Conservation (phyloP, 352 stramenopile species). For the Globisporangium radiosum region DNA sequence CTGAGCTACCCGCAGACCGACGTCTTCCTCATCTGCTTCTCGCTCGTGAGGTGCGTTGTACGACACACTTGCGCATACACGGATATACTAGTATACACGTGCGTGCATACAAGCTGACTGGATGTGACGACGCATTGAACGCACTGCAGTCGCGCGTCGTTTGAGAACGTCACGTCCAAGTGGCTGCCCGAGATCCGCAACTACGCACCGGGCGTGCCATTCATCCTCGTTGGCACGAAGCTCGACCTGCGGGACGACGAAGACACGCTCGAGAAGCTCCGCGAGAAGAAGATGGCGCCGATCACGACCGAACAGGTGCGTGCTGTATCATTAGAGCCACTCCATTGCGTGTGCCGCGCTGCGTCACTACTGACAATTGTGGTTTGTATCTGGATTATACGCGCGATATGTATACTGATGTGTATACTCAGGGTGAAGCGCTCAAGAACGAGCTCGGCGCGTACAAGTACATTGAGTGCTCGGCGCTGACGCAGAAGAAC, state of each 20-base stretch:
- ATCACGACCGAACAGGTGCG: slow-evolving; percentile 69
- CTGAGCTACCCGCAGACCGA: slow-evolving; percentile 96
- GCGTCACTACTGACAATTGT: no score
- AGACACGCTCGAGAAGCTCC: slow-evolving; percentile 85
- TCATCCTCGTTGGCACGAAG: slow-evolving; percentile 96
- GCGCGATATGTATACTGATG: not conserved
- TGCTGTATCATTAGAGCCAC: not conserved
- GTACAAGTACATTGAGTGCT: slow-evolving; percentile 93
- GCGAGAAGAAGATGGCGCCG: slow-evolving; percentile 77
- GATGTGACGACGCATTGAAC: not conserved
- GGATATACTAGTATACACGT: no score
- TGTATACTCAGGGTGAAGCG: slow-evolving; percentile 54
- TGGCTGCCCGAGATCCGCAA: slow-evolving; percentile 89
- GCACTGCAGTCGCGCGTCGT: slow-evolving; percentile 73
- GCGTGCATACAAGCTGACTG: no score
- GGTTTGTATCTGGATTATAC: no score
- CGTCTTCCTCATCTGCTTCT: slow-evolving; percentile 96
- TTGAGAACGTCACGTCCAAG: slow-evolving; percentile 95
- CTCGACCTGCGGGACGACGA: slow-evolving; percentile 88
- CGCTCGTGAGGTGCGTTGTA: slow-evolving; percentile 71
- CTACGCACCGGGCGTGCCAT: slow-evolving; percentile 86
- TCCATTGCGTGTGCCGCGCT: no score
- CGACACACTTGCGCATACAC: no score
- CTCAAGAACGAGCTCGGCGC: slow-evolving; percentile 88
- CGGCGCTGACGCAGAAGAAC: slow-evolving; percentile 89